These are phyloP conservation scores for Pestalotiopsis sp. DNA, from an alignment of 2,329 filamentous ascomycete species.

Conservation along the genomic window DNA sequence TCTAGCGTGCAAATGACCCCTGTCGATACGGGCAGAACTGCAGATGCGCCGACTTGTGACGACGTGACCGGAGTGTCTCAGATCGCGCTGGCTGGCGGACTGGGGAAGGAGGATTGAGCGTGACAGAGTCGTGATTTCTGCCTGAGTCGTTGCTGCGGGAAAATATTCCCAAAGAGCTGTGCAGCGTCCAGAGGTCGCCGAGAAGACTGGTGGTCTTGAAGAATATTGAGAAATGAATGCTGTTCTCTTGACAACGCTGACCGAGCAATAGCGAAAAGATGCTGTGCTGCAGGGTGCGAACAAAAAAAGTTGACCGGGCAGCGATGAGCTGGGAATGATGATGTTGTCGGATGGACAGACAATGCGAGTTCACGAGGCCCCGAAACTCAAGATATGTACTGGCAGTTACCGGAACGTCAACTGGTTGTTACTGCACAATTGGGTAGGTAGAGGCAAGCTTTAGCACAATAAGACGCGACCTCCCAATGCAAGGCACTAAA, in stretches of 20 bases:
- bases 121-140: background rate
- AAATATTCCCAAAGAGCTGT: no score
- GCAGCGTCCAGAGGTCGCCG: background rate
- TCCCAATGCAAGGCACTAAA: background rate
- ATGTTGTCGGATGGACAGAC: background rate
- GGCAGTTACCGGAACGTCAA: no score
- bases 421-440: no score
- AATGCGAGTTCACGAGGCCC: background rate
- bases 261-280: background rate
- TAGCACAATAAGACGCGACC: no score
- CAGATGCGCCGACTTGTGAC: constrained; percentile 1
- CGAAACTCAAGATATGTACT: constrained; percentile 23
- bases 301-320: background rate
- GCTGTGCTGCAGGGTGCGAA: background rate
- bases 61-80: constrained; percentile 7
- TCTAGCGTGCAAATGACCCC: constrained; percentile 3
- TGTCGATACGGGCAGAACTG: background rate
- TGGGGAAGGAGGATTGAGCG: background rate
- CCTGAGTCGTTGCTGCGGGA: background rate
- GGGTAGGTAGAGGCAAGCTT: no score
- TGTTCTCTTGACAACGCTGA: background rate
- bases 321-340: background rate
- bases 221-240: background rate
- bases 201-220: background rate
- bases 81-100: constrained; percentile 1